phyloP scores from a whole-genome alignment of 1,284 basidiomycete species.

The Cutaneotrichosporon cavernicola region DNA sequence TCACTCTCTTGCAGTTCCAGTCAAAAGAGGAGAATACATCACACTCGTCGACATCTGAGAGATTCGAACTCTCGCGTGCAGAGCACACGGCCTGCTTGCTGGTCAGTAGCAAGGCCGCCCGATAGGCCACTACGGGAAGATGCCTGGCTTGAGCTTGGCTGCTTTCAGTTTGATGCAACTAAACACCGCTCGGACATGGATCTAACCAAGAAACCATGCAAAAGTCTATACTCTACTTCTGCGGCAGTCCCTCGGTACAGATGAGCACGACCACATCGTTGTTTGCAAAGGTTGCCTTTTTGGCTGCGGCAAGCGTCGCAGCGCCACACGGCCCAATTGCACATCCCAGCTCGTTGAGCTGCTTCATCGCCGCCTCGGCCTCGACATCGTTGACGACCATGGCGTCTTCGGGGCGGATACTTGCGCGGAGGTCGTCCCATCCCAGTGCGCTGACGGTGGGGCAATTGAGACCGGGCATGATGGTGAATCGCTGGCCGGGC shows the following conservation, averaged over 20 bases:
- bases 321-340: conserved; percentile 24
- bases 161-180: no score
- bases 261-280: conserved; percentile 26
- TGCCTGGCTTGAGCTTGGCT: no score
- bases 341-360: conserved; percentile 10
- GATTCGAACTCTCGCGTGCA: background rate
- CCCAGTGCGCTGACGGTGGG: conserved; percentile 19
- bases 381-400: conserved; percentile 21
- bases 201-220: background rate
- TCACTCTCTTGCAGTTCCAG: no score
- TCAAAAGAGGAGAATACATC: background rate
- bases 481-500: conserved; percentile 13
- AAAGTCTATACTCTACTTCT: background rate
- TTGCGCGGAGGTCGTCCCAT: conserved; percentile 18
- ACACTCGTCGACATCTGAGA: background rate
- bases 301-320: conserved; percentile 20
- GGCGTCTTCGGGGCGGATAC: conserved; percentile 19
- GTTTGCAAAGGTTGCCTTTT: conserved; percentile 12
- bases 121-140: no score
- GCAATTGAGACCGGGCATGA: conserved; percentile 27
- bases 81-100: background rate
- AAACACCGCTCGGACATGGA: no score
- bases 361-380: conserved; percentile 1
- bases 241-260: conserved; percentile 23
- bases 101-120: no score